Evolutionary conservation across 192 early-diverging fungal genomes (phyloP).

Genomic region (Coemansia aciculifera): DNA sequence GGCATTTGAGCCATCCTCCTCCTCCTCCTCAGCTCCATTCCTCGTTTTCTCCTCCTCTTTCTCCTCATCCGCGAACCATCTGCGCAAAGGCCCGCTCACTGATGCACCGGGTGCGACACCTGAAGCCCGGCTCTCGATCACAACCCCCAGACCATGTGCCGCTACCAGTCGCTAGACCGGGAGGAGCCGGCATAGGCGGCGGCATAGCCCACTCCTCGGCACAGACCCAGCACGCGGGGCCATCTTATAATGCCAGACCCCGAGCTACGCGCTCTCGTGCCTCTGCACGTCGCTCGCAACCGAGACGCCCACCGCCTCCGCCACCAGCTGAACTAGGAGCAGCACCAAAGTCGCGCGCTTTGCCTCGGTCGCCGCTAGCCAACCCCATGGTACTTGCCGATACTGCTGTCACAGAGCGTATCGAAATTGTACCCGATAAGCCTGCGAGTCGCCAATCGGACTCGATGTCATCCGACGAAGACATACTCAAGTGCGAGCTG

Average conservation of each 20-base stretch:
- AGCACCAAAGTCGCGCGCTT: conserved; percentile 21
- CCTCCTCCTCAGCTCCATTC: conserved; percentile 30
- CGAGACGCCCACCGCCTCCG: conserved; percentile 10
- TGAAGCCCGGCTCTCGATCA: conserved; percentile 12
- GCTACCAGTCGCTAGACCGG: not conserved
- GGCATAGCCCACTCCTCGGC: conserved; percentile 10
- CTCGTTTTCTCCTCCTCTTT: conserved; percentile 51
- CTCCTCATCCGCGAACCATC: conserved; percentile 43
- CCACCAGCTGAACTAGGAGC: not conserved
- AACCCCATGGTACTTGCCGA: conserved; percentile 22
- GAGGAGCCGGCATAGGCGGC: not conserved
- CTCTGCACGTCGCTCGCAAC: not conserved
- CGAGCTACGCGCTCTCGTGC: not conserved
- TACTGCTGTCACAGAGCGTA: not conserved
- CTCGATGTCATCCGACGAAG: conserved; percentile 31
- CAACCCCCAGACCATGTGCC: conserved; percentile 2
- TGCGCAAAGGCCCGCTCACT: conserved; percentile 39
- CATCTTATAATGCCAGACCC: not conserved
- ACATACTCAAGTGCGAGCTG: conserved; percentile 27
- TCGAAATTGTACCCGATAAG: not conserved
- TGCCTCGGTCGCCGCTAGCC: conserved; percentile 52
- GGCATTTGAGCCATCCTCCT: conserved; percentile 1
- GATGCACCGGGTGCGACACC: conserved; percentile 35
- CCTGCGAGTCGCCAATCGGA: not conserved
- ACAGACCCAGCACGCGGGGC: conserved; percentile 1